Percentiles rank a stretch among this genome's conserved stretches.
Evolutionary conservation across 2,329 filamentous ascomycete genomes (phyloP).

Genomic region (Geosmithia morbida): DNA sequence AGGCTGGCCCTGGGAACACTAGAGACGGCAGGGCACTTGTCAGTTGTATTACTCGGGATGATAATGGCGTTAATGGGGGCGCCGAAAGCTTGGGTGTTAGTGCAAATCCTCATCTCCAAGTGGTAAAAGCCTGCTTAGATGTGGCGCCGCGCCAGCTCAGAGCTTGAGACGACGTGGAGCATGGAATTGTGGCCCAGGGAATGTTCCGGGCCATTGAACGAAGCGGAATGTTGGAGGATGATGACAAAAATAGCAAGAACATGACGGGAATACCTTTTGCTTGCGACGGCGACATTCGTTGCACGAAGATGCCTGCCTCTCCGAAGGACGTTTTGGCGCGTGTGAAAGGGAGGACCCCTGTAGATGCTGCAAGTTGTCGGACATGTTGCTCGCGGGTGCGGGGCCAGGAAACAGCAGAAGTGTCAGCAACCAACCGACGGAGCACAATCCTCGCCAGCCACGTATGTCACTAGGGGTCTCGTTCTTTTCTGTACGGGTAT

Average conservation of each 20-base stretch:
- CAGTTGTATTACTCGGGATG: background rate
- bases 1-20: conserved; percentile 40
- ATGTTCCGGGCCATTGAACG: background rate
- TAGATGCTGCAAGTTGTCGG: conserved; percentile 16
- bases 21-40: background rate
- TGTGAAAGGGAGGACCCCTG: conserved; percentile 7
- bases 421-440: background rate
- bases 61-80: background rate
- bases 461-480: background rate
- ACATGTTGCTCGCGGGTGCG: conserved; percentile 13
- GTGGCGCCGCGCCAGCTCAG: too few species aligned
- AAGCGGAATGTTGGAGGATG: conserved; percentile 1
- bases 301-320: conserved; percentile 25
- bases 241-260: background rate
- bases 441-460: background rate
- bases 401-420: background rate
- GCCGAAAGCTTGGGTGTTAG: background rate
- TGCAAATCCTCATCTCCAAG: background rate
- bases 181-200: background rate
- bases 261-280: conserved; percentile 25
- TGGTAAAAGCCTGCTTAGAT: too few species aligned
- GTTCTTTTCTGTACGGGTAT: too few species aligned
- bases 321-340: conserved; percentile 6
- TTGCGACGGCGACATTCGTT: conserved; percentile 35
- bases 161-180: background rate